These are phyloP conservation scores for Tetrahymena elliotti DNA, from an alignment of 73 alveolate species.

Conservation along the genomic window DNA sequence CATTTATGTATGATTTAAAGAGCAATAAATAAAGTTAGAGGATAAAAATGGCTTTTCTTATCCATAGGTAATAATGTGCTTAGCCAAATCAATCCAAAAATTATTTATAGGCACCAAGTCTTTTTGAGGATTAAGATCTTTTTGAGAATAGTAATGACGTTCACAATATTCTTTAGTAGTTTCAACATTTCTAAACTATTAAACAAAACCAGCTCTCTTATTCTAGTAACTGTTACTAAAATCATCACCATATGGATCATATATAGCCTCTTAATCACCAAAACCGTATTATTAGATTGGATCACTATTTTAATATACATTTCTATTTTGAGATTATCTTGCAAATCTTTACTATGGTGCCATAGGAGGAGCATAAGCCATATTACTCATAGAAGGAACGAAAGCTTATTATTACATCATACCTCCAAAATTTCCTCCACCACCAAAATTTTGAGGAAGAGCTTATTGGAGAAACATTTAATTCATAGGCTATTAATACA, in stretches of 20 bases:
- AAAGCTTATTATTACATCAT: not conserved
- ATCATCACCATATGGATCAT: not conserved
- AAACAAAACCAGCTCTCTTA: constrained; percentile 25
- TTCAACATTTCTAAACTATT: constrained; percentile 54
- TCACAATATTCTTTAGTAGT: constrained; percentile 79
- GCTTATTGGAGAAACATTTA: too few species aligned
- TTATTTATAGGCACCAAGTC: constrained; percentile 14
- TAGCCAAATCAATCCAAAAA: constrained; percentile 78
- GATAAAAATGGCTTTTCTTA: constrained; percentile 54
- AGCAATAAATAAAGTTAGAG: constrained; percentile 55
- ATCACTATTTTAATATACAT: not conserved
- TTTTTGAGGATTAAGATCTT: not conserved
- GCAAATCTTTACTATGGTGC: not conserved
- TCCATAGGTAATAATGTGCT: constrained; percentile 44
- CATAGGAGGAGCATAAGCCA: not conserved
- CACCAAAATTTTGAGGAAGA: too few species aligned
- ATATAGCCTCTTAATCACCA: not conserved
- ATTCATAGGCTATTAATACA: not conserved
- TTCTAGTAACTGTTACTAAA: not conserved
- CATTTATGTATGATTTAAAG: constrained; percentile 45
- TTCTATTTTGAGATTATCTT: not conserved
- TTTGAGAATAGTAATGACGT: constrained; percentile 62
- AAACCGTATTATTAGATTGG: not conserved
- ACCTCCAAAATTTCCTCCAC: not conserved
- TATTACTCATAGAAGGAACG: not conserved